Evolutionary conservation across 805 yeast genomes (phyloP).

Genomic region (Candida ficus): DNA sequence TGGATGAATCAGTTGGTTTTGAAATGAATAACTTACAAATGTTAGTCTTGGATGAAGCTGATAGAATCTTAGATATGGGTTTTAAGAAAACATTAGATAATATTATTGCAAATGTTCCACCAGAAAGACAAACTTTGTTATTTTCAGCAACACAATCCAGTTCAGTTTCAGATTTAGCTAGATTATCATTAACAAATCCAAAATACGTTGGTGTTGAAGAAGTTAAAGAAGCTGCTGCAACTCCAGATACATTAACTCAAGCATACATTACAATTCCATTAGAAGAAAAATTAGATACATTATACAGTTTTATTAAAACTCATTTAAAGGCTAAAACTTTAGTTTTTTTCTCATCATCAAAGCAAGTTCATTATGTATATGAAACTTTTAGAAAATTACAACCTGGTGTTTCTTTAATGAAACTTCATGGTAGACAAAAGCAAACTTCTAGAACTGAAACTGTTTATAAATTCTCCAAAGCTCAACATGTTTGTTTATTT

Average conservation of each 20-base stretch:
- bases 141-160: slow-evolving; percentile 92
- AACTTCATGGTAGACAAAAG: slow-evolving; percentile 81
- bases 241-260: slow-evolving; percentile 85
- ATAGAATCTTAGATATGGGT: slow-evolving; percentile 75
- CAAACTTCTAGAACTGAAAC: slow-evolving; percentile 79
- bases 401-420: slow-evolving; percentile 49
- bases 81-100: slow-evolving; percentile 65
- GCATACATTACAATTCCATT: slow-evolving; percentile 67
- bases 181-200: slow-evolving; percentile 90
- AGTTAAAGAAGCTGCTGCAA: slow-evolving; percentile 57
- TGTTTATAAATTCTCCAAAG: slow-evolving; percentile 43
- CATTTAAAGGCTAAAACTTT: slow-evolving; percentile 81
- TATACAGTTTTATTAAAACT: slow-evolving; percentile 67
- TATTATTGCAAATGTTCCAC: slow-evolving; percentile 70
- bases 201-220: slow-evolving; percentile 78
- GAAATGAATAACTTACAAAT: slow-evolving; percentile 59
- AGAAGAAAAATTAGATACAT: slow-evolving; percentile 75
- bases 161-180: slow-evolving; percentile 77
- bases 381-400: slow-evolving; percentile 24
- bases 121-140: slow-evolving; percentile 87
- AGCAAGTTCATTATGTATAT: slow-evolving; percentile 39
- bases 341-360: slow-evolving; percentile 68
- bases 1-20: slow-evolving; percentile 58
- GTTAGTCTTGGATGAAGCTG: slow-evolving; percentile 91
- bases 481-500: slow-evolving; percentile 64